Evolutionary conservation across 2,329 filamentous ascomycete genomes (phyloP).

Genomic region (Eutypella sp.): DNA sequence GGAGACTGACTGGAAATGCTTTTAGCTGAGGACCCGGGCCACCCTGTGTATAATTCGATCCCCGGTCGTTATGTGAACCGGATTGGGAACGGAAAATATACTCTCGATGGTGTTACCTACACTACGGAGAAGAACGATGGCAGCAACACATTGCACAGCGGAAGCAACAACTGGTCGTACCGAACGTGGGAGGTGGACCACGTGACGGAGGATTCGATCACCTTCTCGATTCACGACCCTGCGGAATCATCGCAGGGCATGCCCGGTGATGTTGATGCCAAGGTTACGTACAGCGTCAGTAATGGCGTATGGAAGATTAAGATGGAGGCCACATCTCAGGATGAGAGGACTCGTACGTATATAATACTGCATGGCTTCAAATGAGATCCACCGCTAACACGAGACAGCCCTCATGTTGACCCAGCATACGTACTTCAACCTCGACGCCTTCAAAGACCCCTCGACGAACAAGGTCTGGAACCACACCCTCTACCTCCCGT

Average conservation of each 20-base stretch:
- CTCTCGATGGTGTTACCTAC: slow-evolving; percentile 48
- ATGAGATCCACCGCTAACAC: no score
- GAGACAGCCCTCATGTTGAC: slow-evolving; percentile 53
- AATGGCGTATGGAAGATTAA: slow-evolving; percentile 54
- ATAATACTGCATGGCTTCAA: no score
- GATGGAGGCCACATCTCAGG: slow-evolving; percentile 53
- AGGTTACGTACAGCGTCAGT: slow-evolving; percentile 57
- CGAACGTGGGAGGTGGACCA: slow-evolving; percentile 57
- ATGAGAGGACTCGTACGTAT: slow-evolving; percentile 36
- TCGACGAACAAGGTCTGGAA: slow-evolving; percentile 51
- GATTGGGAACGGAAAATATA: slow-evolving; percentile 54
- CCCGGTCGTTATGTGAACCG: slow-evolving; percentile 61
- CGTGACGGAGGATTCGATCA: slow-evolving; percentile 52
- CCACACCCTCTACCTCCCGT: slow-evolving; percentile 59
- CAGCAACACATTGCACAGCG: slow-evolving; percentile 52
- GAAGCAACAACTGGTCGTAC: slow-evolving; percentile 58
- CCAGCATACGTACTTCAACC: slow-evolving; percentile 65
- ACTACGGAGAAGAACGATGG: slow-evolving; percentile 50
- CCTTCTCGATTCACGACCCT: slow-evolving; percentile 60
- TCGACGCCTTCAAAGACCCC: slow-evolving; percentile 59
- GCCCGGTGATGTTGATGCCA: slow-evolving; percentile 55
- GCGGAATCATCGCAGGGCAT: slow-evolving; percentile 54
- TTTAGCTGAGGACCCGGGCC: slow-evolving; percentile 39
- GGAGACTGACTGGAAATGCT: slow-evolving; percentile 5
- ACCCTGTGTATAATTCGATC: slow-evolving; percentile 58